Percentiles rank a stretch among this genome's conserved stretches.
Evolutionary conservation across 305 asterid genomes (phyloP).

Genomic region (Fraxinus sp.): DNA sequence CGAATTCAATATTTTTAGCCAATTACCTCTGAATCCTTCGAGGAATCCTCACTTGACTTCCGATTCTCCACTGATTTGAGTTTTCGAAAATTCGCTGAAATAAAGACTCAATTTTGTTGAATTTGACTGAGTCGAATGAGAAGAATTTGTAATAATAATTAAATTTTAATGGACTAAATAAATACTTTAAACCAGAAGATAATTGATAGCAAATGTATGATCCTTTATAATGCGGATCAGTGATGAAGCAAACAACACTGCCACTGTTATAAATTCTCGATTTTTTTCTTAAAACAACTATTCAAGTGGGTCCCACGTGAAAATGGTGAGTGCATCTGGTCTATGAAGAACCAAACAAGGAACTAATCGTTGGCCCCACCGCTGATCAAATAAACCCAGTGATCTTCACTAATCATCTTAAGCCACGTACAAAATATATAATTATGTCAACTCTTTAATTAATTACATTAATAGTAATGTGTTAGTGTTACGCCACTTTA

Average conservation of each 20-base stretch:
- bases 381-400: neutral
- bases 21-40: neutral
- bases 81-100: neutral
- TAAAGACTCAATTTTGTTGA: neutral
- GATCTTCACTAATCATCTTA: neutral
- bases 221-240: slow-evolving; percentile 22
- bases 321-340: neutral
- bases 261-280: neutral
- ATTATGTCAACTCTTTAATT: neutral
- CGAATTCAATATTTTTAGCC: neutral
- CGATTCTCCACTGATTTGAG: neutral
- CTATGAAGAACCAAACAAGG: neutral
- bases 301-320: neutral
- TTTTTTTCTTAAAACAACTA: neutral
- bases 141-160: neutral
- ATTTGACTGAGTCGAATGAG: neutral
- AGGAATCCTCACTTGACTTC: neutral
- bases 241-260: slow-evolving; percentile 11
- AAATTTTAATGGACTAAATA: neutral
- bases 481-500: too few species aligned
- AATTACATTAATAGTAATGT: neutral
- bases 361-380: neutral
- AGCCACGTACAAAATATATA: neutral
- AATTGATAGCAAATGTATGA: slow-evolving; percentile 14
- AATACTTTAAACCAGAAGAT: slow-evolving; percentile 6